A percentile compares a stretch with the other conserved stretches of the same genome.
Evolutionary conservation across 2,329 filamentous ascomycete genomes (phyloP).

Genomic region (Camillea tinctor): DNA sequence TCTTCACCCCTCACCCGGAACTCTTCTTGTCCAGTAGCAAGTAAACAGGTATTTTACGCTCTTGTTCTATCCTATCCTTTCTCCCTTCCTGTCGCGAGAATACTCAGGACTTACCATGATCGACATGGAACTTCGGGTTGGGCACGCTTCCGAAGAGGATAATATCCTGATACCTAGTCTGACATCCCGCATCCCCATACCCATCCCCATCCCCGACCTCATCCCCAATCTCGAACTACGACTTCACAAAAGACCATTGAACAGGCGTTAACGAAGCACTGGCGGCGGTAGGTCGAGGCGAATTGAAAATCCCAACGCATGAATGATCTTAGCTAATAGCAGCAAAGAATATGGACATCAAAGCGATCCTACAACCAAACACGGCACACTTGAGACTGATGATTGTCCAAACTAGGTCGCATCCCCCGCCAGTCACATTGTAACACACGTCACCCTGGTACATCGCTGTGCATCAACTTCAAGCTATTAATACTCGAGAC

Average conservation of each 20-base stretch:
- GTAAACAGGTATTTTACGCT: background rate
- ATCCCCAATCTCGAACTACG: too few species aligned
- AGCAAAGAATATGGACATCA: background rate
- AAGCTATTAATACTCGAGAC: slow-evolving; percentile 9
- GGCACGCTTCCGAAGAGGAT: background rate
- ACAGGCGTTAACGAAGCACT: background rate
- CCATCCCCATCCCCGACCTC: too few species aligned
- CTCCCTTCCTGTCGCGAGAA: background rate
- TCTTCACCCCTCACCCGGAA: background rate
- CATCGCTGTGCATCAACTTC: background rate
- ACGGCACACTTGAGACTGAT: background rate
- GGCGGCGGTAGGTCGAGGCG: background rate
- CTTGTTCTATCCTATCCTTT: background rate
- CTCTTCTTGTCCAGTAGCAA: background rate
- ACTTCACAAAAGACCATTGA: background rate
- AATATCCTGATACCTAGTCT: background rate
- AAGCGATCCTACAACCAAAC: background rate
- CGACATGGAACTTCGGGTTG: background rate
- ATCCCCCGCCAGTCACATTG: slow-evolving; percentile 1
- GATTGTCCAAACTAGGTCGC: background rate
- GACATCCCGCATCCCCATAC: too few species aligned
- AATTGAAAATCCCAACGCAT: background rate
- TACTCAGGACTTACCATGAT: background rate
- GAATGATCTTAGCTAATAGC: background rate
- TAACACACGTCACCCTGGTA: slow-evolving; percentile 1